Conservation (phyloP, 495 filamentous ascomycete genomes). For the Emericellopsis terricola region DNA sequence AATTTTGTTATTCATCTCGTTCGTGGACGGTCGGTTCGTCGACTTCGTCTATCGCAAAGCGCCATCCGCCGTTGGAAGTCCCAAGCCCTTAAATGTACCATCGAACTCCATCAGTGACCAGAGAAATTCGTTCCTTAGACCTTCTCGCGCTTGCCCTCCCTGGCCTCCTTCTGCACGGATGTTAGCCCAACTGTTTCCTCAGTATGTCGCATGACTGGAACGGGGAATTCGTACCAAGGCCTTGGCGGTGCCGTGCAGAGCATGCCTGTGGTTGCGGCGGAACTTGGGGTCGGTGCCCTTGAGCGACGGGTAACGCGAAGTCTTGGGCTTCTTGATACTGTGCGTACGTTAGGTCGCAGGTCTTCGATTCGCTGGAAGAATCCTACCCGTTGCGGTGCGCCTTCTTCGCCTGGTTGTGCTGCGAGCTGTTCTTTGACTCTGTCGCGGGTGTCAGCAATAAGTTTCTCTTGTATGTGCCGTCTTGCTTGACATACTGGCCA, state of each 20-base stretch:
- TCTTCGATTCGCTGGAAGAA: background rate
- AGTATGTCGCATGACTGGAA: too few species aligned
- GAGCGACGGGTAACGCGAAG: slow-evolving; percentile 92
- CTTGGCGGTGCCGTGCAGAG: slow-evolving; percentile 94
- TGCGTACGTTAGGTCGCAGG: slow-evolving; percentile 1
- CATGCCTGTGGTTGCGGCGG: slow-evolving; percentile 97
- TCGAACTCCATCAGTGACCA: too few species aligned
- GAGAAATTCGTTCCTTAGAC: too few species aligned
- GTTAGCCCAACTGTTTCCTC: too few species aligned
- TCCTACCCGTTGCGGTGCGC: slow-evolving; percentile 92
- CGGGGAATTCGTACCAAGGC: slow-evolving; percentile 60
- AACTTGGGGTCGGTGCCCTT: slow-evolving; percentile 99
- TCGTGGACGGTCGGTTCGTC: too few species aligned
- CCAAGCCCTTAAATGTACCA: too few species aligned
- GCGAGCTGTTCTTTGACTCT: slow-evolving; percentile 99
- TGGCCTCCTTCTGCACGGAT: slow-evolving; percentile 92
- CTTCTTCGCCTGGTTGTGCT: slow-evolving; percentile 95
- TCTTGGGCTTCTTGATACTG: slow-evolving; percentile 99
- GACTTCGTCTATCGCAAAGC: too few species aligned
- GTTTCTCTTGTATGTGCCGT: too few species aligned
- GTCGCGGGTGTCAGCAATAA: too few species aligned
- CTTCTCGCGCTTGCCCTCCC: slow-evolving; percentile 86
- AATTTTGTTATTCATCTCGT: too few species aligned
- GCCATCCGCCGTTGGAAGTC: too few species aligned
- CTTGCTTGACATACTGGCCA: background rate